Evolutionary conservation across 352 stramenopile genomes (phyloP).

Genomic region (Phytophthora kernoviae): DNA sequence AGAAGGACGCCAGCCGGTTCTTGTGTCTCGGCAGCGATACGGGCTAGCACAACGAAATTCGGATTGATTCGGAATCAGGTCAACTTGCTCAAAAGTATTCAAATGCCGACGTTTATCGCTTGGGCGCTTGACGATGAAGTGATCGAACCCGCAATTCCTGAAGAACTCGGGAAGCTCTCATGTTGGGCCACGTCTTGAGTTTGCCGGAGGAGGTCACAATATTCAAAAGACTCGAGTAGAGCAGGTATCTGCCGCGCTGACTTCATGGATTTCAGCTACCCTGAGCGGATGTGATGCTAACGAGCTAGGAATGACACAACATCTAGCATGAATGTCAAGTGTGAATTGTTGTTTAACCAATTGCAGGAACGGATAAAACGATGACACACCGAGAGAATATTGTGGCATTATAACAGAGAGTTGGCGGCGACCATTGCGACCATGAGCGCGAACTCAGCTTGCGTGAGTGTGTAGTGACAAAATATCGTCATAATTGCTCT

Average conservation of each 20-base stretch:
- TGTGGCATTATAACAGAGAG: too few relatives aligned
- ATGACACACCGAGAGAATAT: too few relatives aligned
- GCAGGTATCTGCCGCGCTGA: slow-evolving; percentile 27
- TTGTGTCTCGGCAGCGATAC: slow-evolving; percentile 49
- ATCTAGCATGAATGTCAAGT: slow-evolving; percentile 22
- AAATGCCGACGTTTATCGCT: slow-evolving; percentile 46
- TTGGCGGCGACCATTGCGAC: too few relatives aligned
- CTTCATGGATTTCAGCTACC: slow-evolving; percentile 29
- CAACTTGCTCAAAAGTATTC: slow-evolving; percentile 13
- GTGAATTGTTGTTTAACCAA: neutral
- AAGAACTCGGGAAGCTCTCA: slow-evolving; percentile 40
- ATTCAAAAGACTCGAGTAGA: slow-evolving; percentile 65
- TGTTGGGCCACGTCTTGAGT: slow-evolving; percentile 44
- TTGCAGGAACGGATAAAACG: too few relatives aligned
- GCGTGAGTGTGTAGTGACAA: too few relatives aligned
- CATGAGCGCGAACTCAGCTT: too few relatives aligned
- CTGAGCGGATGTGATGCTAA: slow-evolving; percentile 13
- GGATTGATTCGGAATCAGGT: slow-evolving; percentile 40
- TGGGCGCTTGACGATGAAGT: slow-evolving; percentile 52
- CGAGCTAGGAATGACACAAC: slow-evolving; percentile 23
- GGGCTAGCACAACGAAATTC: slow-evolving; percentile 51
- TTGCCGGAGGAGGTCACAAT: slow-evolving; percentile 57
- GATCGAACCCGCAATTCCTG: slow-evolving; percentile 44
- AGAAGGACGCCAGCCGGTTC: slow-evolving; percentile 28
- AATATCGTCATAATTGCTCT: too few relatives aligned